A percentile compares a stretch with the other conserved stretches of the same genome.
These are phyloP conservation scores for Hamamelis virginiana DNA, from an alignment of 164 flowering plant genomes.

Conservation along the genomic window DNA sequence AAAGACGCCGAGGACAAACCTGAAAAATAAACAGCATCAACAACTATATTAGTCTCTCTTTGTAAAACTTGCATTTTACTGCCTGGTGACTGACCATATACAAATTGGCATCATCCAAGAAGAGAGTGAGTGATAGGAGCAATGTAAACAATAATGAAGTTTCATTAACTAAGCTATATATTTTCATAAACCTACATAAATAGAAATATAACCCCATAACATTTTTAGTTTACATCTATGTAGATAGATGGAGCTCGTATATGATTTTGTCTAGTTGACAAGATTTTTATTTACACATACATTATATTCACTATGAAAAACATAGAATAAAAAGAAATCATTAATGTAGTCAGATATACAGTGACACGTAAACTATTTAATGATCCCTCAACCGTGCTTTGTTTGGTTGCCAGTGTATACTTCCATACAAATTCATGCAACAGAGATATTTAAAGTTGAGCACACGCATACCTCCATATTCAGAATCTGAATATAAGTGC, in stretches of 20 bases:
- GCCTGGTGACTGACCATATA: neutral
- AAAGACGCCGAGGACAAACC: slow-evolving; percentile 93
- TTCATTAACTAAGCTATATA: neutral
- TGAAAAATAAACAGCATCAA: slow-evolving; percentile 22
- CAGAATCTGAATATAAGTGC: slow-evolving; percentile 98
- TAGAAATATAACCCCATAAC: neutral
- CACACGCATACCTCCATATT: slow-evolving; percentile 74
- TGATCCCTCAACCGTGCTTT: too few species aligned
- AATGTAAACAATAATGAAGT: neutral
- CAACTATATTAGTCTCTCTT: neutral
- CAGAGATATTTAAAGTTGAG: neutral
- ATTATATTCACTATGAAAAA: too few species aligned
- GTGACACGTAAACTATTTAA: too few species aligned
- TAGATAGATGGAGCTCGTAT: too few species aligned
- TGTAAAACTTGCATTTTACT: neutral
- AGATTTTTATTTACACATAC: too few species aligned
- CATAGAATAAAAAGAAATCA: too few species aligned
- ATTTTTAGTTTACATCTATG: too few species aligned
- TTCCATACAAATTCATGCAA: neutral
- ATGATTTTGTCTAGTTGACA: too few species aligned
- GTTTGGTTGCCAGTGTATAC: neutral
- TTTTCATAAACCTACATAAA: neutral
- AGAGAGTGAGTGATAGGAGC: neutral
- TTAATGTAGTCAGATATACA: too few species aligned
- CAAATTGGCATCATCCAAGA: neutral